Percentiles rank a stretch among this genome's conserved stretches.
phyloP scores from a whole-genome alignment of 208 protist species.

The Vickermania spadyakhi region DNA sequence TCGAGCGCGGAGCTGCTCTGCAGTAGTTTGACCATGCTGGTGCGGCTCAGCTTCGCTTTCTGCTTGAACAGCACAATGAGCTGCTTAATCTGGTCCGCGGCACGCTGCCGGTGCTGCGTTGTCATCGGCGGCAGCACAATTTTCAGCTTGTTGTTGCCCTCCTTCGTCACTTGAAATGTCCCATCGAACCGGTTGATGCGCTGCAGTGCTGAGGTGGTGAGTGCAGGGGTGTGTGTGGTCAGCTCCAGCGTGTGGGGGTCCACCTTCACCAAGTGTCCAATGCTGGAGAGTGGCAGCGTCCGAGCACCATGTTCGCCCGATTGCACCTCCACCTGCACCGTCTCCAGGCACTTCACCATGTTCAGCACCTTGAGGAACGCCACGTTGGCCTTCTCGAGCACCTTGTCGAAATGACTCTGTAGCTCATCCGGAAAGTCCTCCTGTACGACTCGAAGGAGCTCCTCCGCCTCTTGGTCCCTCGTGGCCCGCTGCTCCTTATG shows the following conservation, averaged over 20 bases:
- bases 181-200: conserved; percentile 66
- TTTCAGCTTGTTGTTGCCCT: conserved; percentile 54
- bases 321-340: conserved; percentile 53
- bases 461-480: conserved; percentile 53
- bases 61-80: conserved; percentile 37
- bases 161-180: conserved; percentile 59
- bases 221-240: conserved; percentile 35
- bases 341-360: conserved; percentile 82
- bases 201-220: conserved; percentile 48
- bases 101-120: conserved; percentile 54
- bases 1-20: conserved; percentile 48
- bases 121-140: conserved; percentile 61
- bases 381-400: conserved; percentile 65
- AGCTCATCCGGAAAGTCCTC: conserved; percentile 76
- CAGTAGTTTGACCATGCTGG: conserved; percentile 45
- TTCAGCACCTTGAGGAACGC: conserved; percentile 82
- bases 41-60: conserved; percentile 45
- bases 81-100: conserved; percentile 37
- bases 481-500: conserved; percentile 41
- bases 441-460: conserved; percentile 51
- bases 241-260: conserved; percentile 55
- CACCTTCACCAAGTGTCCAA: conserved; percentile 72
- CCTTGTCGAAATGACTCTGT: conserved; percentile 39
- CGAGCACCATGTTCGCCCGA: conserved; percentile 23
- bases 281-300: conserved; percentile 49